These are phyloP conservation scores for Dendrobium huoshanense DNA, from an alignment of 106 monocot species.

Conservation along the genomic window DNA sequence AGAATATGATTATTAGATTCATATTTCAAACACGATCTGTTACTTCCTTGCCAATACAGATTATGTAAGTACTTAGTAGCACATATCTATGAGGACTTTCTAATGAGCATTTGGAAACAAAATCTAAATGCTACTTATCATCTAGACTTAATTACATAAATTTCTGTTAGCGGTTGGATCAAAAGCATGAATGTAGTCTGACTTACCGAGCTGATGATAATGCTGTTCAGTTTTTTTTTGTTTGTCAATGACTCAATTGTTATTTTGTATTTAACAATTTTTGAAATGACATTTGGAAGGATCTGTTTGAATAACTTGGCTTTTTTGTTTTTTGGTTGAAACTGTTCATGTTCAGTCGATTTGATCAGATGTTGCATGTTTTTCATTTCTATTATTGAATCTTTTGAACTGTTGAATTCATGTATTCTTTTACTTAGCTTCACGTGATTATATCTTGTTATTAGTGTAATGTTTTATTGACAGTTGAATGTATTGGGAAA, in stretches of 20 bases:
- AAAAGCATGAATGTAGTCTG: background rate
- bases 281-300: background rate
- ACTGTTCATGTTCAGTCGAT: background rate
- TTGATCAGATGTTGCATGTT: background rate
- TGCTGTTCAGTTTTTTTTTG: no score
- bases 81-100: background rate
- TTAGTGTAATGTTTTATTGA: background rate
- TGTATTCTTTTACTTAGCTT: background rate
- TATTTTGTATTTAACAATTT: background rate
- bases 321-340: background rate
- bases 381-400: background rate
- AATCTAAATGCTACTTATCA: background rate
- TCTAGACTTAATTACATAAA: background rate
- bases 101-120: background rate
- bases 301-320: background rate
- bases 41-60: background rate
- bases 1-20: background rate
- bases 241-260: no score
- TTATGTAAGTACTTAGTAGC: background rate
- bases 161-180: background rate
- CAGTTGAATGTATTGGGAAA: background rate
- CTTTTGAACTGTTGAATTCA: background rate
- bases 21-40: background rate
- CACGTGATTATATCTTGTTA: background rate
- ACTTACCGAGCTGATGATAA: no score